Conservation (phyloP, 768 basidiomycete species). For the Hortiboletus campestris region DNA sequence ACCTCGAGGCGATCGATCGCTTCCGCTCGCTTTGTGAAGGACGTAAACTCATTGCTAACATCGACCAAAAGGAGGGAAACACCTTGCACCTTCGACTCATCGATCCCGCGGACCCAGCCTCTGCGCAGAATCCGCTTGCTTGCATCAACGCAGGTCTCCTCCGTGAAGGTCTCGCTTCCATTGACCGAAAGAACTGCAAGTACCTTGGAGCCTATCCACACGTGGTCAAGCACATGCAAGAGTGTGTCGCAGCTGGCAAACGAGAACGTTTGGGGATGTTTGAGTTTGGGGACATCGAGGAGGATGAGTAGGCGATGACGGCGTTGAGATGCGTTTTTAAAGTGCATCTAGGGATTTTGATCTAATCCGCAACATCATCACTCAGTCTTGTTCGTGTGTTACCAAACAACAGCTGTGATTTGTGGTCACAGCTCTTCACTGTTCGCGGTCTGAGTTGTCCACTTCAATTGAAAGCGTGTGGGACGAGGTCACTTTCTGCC, state of each 20-base stretch:
- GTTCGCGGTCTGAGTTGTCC: slow-evolving; percentile 1
- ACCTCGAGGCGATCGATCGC: slow-evolving; percentile 77
- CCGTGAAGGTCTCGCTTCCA: slow-evolving; percentile 78
- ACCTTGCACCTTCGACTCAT: slow-evolving; percentile 88
- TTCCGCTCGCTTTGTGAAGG: slow-evolving; percentile 87
- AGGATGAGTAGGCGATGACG: slow-evolving; percentile 53
- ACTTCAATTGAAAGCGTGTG: not conserved
- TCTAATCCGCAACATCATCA: slow-evolving; percentile 10
- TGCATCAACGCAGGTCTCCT: slow-evolving; percentile 90
- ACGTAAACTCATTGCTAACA: slow-evolving; percentile 94
- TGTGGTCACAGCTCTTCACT: not conserved
- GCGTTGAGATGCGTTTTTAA: slow-evolving; percentile 15
- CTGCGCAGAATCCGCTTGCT: slow-evolving; percentile 64
- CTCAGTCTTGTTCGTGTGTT: slow-evolving; percentile 1
- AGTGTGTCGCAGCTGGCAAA: slow-evolving; percentile 63
- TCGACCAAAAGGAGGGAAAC: slow-evolving; percentile 80
- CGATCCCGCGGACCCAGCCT: slow-evolving; percentile 74
- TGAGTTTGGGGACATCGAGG: slow-evolving; percentile 89
- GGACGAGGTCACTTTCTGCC: not conserved
- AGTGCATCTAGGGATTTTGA: slow-evolving; percentile 13
- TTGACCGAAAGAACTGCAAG: slow-evolving; percentile 75
- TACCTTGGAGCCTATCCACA: slow-evolving; percentile 72
- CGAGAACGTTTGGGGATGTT: slow-evolving; percentile 78
- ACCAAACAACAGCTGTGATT: not conserved
- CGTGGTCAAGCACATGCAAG: slow-evolving; percentile 62